Evolutionary conservation across 371 early-diverging fungal species (phyloP).

Genomic region (Mortierella sp.): DNA sequence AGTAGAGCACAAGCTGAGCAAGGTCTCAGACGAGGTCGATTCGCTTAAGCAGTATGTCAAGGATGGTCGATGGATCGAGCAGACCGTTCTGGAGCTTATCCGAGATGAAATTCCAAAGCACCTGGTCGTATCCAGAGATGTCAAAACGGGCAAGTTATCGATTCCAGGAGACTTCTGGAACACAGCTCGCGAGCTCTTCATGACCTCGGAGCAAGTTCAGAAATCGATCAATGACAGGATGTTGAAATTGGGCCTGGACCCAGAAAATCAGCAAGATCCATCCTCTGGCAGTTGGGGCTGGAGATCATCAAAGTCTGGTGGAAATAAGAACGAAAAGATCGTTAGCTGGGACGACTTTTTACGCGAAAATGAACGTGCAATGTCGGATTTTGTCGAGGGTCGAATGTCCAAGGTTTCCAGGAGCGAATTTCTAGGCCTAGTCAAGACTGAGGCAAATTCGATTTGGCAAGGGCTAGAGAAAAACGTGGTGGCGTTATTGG

Average conservation of each 20-base stretch:
- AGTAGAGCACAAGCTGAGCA: conserved; percentile 29
- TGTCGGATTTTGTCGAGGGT: conserved; percentile 39
- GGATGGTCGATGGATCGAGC: conserved; percentile 47
- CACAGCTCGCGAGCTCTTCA: conserved; percentile 35
- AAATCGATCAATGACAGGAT: conserved; percentile 17
- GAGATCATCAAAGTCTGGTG: conserved; percentile 13
- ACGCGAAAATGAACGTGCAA: conserved; percentile 37
- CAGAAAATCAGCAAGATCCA: conserved; percentile 7
- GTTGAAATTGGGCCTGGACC: conserved; percentile 10
- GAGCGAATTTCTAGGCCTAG: conserved; percentile 27
- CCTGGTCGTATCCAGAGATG: conserved; percentile 36
- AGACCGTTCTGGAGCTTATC: conserved; percentile 35
- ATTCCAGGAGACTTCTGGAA: conserved; percentile 49
- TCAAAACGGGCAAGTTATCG: conserved; percentile 23
- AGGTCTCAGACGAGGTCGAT: conserved; percentile 23
- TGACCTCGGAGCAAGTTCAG: conserved; percentile 33
- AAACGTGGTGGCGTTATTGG: conserved; percentile 40
- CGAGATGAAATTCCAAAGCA: conserved; percentile 42
- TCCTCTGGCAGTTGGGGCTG: conserved; percentile 21
- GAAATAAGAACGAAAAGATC: conserved; percentile 20
- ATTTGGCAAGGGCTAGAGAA: conserved; percentile 48
- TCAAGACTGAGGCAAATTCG: conserved; percentile 35
- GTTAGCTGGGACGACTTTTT: conserved; percentile 40
- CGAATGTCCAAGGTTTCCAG: conserved; percentile 39
- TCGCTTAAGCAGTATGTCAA: conserved; percentile 25